These are phyloP conservation scores for Turritis glabra DNA, from an alignment of 345 rosid genomes.

Conservation along the genomic window DNA sequence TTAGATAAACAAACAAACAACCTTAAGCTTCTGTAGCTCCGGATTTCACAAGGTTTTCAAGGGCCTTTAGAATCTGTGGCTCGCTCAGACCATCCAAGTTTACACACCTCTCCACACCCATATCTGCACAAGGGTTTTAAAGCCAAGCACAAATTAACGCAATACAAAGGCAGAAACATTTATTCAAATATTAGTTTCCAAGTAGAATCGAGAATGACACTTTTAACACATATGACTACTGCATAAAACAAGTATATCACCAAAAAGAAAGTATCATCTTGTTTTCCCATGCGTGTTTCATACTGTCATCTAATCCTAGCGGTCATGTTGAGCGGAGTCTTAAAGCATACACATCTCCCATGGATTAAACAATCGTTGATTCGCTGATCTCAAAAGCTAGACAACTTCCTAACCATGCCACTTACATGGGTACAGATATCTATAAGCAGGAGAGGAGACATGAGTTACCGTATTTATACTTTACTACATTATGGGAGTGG, in stretches of 20 bases:
- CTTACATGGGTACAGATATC: background rate
- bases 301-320: background rate
- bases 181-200: background rate
- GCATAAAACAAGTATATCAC: background rate
- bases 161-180: background rate
- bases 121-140: slow-evolving; percentile 42
- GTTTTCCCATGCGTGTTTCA: background rate
- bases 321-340: background rate
- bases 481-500: background rate
- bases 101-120: slow-evolving; percentile 70
- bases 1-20: slow-evolving; percentile 12
- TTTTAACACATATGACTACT: background rate
- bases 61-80: slow-evolving; percentile 60
- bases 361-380: background rate
- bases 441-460: slow-evolving; percentile 1
- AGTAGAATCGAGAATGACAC: background rate
- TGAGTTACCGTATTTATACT: background rate
- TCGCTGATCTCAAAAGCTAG: background rate
- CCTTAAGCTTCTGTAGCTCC: slow-evolving; percentile 55
- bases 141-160: background rate
- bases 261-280: background rate
- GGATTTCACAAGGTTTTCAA: slow-evolving; percentile 59
- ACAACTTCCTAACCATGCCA: background rate
- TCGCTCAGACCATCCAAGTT: slow-evolving; percentile 62
- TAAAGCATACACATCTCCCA: background rate